phyloP scores from a whole-genome alignment of 2,329 filamentous ascomycete species.

The Dactylellina drechsleri region DNA sequence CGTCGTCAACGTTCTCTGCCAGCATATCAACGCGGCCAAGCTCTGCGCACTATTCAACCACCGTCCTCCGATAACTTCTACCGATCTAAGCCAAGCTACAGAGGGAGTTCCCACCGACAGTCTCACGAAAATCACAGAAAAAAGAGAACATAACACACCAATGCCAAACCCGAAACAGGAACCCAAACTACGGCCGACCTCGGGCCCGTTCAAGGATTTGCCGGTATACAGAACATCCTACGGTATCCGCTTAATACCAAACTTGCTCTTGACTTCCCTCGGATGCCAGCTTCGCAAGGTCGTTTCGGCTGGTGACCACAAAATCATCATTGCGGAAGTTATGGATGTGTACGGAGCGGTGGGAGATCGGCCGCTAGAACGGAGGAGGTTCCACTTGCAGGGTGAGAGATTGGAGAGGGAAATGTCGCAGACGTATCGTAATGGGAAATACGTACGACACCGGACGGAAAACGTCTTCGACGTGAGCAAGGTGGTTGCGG shows the following conservation, averaged over 20 bases:
- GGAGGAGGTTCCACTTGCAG: slow-evolving; percentile 47
- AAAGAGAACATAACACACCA: background rate
- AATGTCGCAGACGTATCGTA: slow-evolving; percentile 52
- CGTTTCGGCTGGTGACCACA: slow-evolving; percentile 35
- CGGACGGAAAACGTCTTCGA: slow-evolving; percentile 48
- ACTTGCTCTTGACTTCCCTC: slow-evolving; percentile 33
- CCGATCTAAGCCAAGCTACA: background rate
- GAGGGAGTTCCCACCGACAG: slow-evolving; percentile 11
- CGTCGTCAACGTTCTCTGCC: slow-evolving; percentile 47
- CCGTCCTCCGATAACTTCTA: slow-evolving; percentile 18
- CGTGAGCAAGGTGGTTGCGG: slow-evolving; percentile 39
- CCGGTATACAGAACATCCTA: slow-evolving; percentile 45
- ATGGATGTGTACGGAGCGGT: slow-evolving; percentile 51
- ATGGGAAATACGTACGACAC: slow-evolving; percentile 49
- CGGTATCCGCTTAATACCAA: slow-evolving; percentile 44
- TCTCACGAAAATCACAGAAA: slow-evolving; percentile 13
- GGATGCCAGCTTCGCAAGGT: slow-evolving; percentile 48
- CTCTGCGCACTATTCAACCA: slow-evolving; percentile 28
- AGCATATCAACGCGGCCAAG: slow-evolving; percentile 43
- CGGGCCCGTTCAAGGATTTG: slow-evolving; percentile 40
- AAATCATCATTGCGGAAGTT: slow-evolving; percentile 46
- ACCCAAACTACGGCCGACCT: slow-evolving; percentile 35
- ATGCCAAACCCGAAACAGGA: slow-evolving; percentile 33
- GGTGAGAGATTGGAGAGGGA: slow-evolving; percentile 42
- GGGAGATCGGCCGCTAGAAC: slow-evolving; percentile 36